Base-by-base conservation (phyloP, 2,329 filamentous ascomycete genomes). In the Coniochaeta sp. region DNA sequence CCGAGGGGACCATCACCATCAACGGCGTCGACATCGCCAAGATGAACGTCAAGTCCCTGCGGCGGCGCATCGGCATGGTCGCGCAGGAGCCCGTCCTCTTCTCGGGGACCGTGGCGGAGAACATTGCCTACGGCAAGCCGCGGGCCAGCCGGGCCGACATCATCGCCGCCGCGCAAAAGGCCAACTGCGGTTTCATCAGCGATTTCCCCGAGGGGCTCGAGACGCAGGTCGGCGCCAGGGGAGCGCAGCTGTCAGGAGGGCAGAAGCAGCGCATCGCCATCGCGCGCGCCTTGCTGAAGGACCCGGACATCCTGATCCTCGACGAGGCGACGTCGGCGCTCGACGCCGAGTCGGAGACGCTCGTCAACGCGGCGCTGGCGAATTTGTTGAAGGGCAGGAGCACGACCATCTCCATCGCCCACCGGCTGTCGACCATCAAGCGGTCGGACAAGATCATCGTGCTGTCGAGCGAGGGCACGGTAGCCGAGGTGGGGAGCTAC, bases 221-320 rank as follows among this genome's bases (percentile, higher is more conserved):
- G 64, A 99, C 94, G 0, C 87, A 88, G 57, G 94, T 96, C 28
- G 95, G 95, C 51, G 87, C 92, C 14, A 82, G 94, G 57, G 94
- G 94, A 30, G 91, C 92, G 1, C 92, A 97, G 68, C 79, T 99
- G 1, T 96, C 91, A 8, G 94, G 94, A 49, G 94, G 94, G 0
- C 94, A 99, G 70, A 97, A 97, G 72, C 94, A 99, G 69, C 86
- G 94, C 57, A 97, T 99, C 61, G 94, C 94, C 32, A 99, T 99
- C 67, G 94, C 94, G 5, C 83, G 95, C 51, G 94, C 94, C 12
- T 77, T 99, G 26, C 84, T 99, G 60, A 97, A 97, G 70, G 83
- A 96, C 56, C 95, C 95, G 0, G 94, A 99, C 70, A 97, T 99
- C 56, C 75, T 99, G 26, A 95, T 99, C 55, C 81, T 99, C 1